phyloP scores from a whole-genome alignment of 768 basidiomycete genomes.

The Tricholoma sp. region DNA sequence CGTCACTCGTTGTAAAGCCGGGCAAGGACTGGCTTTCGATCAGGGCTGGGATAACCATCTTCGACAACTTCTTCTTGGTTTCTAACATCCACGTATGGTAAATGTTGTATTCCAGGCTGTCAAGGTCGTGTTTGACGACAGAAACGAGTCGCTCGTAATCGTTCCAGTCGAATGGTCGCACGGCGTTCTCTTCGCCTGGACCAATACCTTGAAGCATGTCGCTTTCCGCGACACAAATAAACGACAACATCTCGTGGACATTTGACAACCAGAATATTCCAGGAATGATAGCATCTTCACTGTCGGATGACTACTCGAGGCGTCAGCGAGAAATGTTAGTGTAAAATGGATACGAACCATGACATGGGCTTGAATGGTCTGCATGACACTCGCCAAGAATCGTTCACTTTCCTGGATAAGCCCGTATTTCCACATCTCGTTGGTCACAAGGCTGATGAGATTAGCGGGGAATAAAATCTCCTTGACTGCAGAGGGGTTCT shows the following conservation, averaged over 20 bases:
- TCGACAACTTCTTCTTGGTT: conserved; percentile 90
- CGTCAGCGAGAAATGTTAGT: not conserved
- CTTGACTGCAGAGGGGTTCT: conserved; percentile 90
- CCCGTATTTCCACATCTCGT: conserved; percentile 99
- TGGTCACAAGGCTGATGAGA: conserved; percentile 95
- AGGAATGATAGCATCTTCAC: conserved; percentile 93
- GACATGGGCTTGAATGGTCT: conserved; percentile 93
- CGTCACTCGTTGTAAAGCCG: conserved; percentile 94
- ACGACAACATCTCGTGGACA: conserved; percentile 98
- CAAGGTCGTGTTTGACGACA: conserved; percentile 98
- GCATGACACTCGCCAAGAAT: conserved; percentile 98
- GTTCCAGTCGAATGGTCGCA: conserved; percentile 93
- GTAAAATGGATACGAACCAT: conserved; percentile 64
- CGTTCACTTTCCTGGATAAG: conserved; percentile 95
- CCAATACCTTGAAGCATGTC: conserved; percentile 98
- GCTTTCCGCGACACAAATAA: conserved; percentile 97
- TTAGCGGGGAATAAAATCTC: conserved; percentile 99
- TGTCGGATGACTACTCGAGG: conserved; percentile 65
- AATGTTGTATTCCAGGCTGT: conserved; percentile 98
- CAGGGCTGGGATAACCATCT: conserved; percentile 99
- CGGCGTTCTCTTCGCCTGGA: conserved; percentile 88
- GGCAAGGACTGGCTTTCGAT: conserved; percentile 98
- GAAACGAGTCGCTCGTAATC: conserved; percentile 95
- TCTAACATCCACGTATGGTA: conserved; percentile 99
- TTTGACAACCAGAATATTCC: conserved; percentile 99